These are phyloP conservation scores for Vanderwaltozyma verrucispora DNA, from an alignment of 805 yeast species.

Conservation along the genomic window DNA sequence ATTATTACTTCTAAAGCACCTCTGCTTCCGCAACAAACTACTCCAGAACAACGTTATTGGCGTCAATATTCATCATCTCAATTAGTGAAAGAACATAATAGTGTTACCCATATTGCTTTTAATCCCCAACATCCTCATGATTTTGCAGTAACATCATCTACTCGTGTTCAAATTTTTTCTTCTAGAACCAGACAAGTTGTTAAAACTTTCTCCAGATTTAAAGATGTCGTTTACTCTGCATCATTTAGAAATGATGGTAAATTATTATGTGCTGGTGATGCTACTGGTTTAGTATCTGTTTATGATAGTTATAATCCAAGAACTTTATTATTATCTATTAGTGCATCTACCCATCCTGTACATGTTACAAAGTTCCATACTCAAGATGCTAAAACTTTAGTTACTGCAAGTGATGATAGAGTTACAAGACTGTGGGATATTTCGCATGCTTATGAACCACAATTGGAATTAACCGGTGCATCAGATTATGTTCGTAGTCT, in stretches of 20 bases:
- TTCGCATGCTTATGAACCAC: conserved; percentile 63
- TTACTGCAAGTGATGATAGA: conserved; percentile 89
- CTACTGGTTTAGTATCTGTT: conserved; percentile 83
- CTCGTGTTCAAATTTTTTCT: conserved; percentile 85
- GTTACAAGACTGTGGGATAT: conserved; percentile 83
- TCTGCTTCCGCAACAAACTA: conserved; percentile 64
- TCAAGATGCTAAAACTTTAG: conserved; percentile 48
- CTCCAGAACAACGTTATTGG: conserved; percentile 95
- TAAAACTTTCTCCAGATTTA: conserved; percentile 78
- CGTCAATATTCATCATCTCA: conserved; percentile 77
- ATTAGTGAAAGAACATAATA: conserved; percentile 85
- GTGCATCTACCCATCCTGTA: conserved; percentile 79
- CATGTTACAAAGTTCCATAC: conserved; percentile 89
- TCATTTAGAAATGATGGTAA: conserved; percentile 86
- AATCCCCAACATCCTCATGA: conserved; percentile 81
- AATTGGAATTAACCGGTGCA: conserved; percentile 60
- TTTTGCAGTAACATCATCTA: conserved; percentile 85
- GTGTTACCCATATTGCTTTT: conserved; percentile 80
- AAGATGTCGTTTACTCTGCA: conserved; percentile 86
- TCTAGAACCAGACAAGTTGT: conserved; percentile 89
- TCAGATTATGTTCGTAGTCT: conserved; percentile 84
- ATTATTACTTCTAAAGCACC: conserved; percentile 59
- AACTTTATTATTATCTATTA: conserved; percentile 65
- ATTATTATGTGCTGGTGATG: conserved; percentile 88
- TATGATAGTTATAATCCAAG: conserved; percentile 78